These are phyloP conservation scores for Chlorophyllum brunneum DNA, from an alignment of 768 basidiomycete species.

Conservation along the genomic window DNA sequence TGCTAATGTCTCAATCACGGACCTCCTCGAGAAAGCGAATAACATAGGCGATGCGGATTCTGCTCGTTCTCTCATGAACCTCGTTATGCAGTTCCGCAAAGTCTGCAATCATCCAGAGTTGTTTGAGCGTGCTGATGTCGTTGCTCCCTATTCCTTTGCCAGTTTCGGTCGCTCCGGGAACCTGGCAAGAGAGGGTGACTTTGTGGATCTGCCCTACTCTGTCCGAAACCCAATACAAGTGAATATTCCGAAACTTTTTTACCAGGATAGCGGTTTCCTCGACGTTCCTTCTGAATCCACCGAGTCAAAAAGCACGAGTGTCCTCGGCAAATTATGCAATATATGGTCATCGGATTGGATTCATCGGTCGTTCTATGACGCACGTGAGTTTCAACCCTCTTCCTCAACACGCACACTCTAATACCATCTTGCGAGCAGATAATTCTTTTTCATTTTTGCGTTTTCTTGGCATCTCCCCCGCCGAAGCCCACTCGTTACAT, in stretches of 20 bases:
- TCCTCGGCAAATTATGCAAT: constrained; percentile 68
- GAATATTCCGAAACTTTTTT: constrained; percentile 69
- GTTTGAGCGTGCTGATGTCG: constrained; percentile 95
- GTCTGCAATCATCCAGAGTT: constrained; percentile 98
- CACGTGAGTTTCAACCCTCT: constrained; percentile 40
- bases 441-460: constrained; percentile 78
- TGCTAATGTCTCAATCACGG: constrained; percentile 91
- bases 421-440: constrained; percentile 15
- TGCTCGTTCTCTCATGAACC: constrained; percentile 94
- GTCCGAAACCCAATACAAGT: constrained; percentile 85
- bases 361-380: constrained; percentile 59
- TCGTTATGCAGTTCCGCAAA: constrained; percentile 99
- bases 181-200: constrained; percentile 85
- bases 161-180: constrained; percentile 78
- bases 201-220: constrained; percentile 78
- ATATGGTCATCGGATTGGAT: constrained; percentile 91
- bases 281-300: constrained; percentile 58
- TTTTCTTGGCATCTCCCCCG: constrained; percentile 57
- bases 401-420: neutral
- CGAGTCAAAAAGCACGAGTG: constrained; percentile 43
- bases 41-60: constrained; percentile 89
- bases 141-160: constrained; percentile 89
- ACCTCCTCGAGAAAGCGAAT: constrained; percentile 89
- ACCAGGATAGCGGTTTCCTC: constrained; percentile 71
- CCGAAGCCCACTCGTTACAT: constrained; percentile 63